These are phyloP conservation scores for Epichloe gansuensis DNA, from an alignment of 2,329 filamentous ascomycete species.

Conservation along the genomic window DNA sequence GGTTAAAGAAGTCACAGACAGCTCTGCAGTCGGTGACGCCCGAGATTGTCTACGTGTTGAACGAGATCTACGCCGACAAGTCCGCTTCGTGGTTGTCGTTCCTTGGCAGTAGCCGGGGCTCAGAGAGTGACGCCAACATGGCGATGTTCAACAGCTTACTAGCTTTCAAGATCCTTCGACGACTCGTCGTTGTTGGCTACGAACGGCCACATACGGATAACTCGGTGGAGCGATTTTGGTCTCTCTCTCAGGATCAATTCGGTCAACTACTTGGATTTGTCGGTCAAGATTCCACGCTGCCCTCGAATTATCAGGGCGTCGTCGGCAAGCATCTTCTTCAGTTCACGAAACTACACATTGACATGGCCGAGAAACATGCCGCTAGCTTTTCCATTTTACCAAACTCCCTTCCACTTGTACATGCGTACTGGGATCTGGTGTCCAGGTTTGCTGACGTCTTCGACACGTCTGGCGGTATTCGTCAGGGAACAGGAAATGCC, in stretches of 20 bases:
- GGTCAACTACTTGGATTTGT: slow-evolving; percentile 60
- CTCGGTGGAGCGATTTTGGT: slow-evolving; percentile 71
- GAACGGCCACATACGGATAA: slow-evolving; percentile 71
- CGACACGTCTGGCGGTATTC: slow-evolving; percentile 46
- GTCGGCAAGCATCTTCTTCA: slow-evolving; percentile 84
- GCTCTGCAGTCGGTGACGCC: slow-evolving; percentile 68
- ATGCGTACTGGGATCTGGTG: slow-evolving; percentile 77
- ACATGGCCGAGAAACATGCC: slow-evolving; percentile 70
- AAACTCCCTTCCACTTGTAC: slow-evolving; percentile 63
- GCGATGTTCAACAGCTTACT: slow-evolving; percentile 67
- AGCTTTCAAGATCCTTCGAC: slow-evolving; percentile 66
- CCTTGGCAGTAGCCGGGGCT: slow-evolving; percentile 43
- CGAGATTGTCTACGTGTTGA: slow-evolving; percentile 71
- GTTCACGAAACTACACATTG: slow-evolving; percentile 80
- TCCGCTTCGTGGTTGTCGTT: slow-evolving; percentile 56
- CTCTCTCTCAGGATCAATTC: slow-evolving; percentile 63
- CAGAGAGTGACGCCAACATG: slow-evolving; percentile 45
- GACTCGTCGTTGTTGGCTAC: slow-evolving; percentile 70
- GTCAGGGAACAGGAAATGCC: slow-evolving; percentile 27
- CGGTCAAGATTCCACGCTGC: slow-evolving; percentile 40
- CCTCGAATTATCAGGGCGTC: slow-evolving; percentile 43
- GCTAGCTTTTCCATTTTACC: slow-evolving; percentile 75
- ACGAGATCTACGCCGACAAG: slow-evolving; percentile 65
- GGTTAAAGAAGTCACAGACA: slow-evolving; percentile 61
- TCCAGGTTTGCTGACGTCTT: slow-evolving; percentile 65